Evolutionary conservation across 2,329 filamentous ascomycete genomes (phyloP), one percentile per base, ranked within the genome.

Genomic region (Talaromyces rugulosus): DNA sequence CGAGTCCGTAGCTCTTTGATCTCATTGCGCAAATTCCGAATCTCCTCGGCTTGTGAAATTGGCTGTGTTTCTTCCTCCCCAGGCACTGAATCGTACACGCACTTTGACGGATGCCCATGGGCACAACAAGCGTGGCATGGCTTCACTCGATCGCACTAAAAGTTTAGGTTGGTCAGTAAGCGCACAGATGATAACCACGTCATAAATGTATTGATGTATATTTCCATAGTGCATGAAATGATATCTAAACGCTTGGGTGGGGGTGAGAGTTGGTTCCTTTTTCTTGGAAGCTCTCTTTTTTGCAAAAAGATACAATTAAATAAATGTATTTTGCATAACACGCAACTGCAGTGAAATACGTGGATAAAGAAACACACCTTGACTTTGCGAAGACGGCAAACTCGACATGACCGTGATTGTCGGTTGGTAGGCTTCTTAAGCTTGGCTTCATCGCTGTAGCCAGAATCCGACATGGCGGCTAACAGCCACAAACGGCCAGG

Each of bases 111-210:
- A 57, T 76, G 74, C 4, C 74, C 74, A 65, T 76, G 74, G 7
- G 74, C 73, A 61, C 74, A 76, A 63, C 74, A 76, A 58, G 74
- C 74, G 62, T 76, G 73, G 61, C 74, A 76, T 60, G 74, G 74
- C 60, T 73, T 73, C 30, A 76, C 71, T 54, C 74, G 73, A 62
- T 76, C 74, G 64, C 74, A 76, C 74, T 76, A 66, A 14, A 52
- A 6, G 11, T 23, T 12, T 36, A 31, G 36, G n/a, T 42, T 16
- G n/a, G 53, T 47, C 36, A 56, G 44, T 42, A 28, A 23, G 55
- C 18, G 27, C 18, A 51, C 27, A 16, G 16, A 30, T 23, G 14
- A 56, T 12, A 7, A 18, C 18, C 3, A 51, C 8, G 33, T 52
- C 30, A 36, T 27, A 61, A 42, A 16, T 11, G 54, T 16, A 28